These are phyloP conservation scores for Nemania sp. DNA, from an alignment of 2,329 filamentous ascomycete genomes.

Conservation along the genomic window DNA sequence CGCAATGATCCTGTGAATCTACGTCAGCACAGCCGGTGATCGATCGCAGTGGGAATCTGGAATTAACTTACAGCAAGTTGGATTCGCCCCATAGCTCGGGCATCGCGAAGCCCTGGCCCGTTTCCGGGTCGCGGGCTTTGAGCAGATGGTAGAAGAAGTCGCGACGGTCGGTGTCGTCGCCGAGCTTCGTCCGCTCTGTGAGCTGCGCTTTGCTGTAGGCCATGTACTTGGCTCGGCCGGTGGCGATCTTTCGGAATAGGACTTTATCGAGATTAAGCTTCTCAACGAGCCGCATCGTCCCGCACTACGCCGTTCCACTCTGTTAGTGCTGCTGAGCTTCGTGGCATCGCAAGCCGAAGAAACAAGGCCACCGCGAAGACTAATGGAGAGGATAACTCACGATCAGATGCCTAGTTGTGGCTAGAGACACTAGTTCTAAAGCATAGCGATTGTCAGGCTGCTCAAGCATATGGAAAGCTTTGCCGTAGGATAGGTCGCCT, in stretches of 20 bases:
- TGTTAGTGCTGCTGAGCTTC: slow-evolving; percentile 14
- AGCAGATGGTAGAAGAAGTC: slow-evolving; percentile 83
- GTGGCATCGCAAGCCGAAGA: background rate
- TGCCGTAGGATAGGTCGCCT: slow-evolving; percentile 70
- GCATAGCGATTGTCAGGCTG: slow-evolving; percentile 72
- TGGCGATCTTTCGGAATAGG: slow-evolving; percentile 74
- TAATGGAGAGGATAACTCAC: slow-evolving; percentile 58
- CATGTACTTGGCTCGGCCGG: slow-evolving; percentile 76
- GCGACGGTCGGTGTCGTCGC: slow-evolving; percentile 73
- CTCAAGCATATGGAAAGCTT: slow-evolving; percentile 73
- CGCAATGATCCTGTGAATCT: slow-evolving; percentile 68
- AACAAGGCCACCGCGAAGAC: background rate
- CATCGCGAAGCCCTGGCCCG: slow-evolving; percentile 72
- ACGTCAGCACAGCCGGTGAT: slow-evolving; percentile 1
- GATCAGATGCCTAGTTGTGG: slow-evolving; percentile 75
- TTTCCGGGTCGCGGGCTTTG: slow-evolving; percentile 77
- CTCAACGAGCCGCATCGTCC: slow-evolving; percentile 77
- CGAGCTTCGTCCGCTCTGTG: slow-evolving; percentile 73
- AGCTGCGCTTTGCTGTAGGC: slow-evolving; percentile 76
- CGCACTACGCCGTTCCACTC: slow-evolving; percentile 62
- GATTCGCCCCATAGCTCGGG: slow-evolving; percentile 78
- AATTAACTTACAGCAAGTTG: slow-evolving; percentile 68
- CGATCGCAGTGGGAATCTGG: background rate
- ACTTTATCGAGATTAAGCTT: slow-evolving; percentile 74
- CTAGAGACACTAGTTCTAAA: slow-evolving; percentile 73